Evolutionary conservation across 2,329 filamentous ascomycete species (phyloP), one percentile per base, ranked within the genome.

Genomic region (Colletotrichum theobromicola): DNA sequence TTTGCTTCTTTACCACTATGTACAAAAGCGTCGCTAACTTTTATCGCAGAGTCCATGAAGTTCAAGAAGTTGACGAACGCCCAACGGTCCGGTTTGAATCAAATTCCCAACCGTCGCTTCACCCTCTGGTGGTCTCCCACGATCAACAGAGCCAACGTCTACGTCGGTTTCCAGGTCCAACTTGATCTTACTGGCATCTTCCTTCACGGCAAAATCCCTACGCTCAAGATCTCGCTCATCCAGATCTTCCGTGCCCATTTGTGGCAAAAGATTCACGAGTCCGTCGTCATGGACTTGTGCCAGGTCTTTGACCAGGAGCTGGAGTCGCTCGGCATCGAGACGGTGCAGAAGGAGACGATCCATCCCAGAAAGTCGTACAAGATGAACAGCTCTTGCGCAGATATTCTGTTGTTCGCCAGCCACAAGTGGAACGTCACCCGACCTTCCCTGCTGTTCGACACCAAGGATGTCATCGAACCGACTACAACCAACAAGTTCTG

Each of bases 211-310:
- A 99, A 99, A 86, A 99, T 99, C 72, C 97, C 97, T 0, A 99
- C 97, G 0, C 86, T 99, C 57, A 99, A 99, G 87, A 99, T 99
- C 76, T 98, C 96, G 0, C 88, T 99, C 68, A 99, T 99, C 75
- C 97, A 99, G 83, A 99, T 99, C 79, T 99, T 99, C 94, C 93
- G 97, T 83, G 97, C 97, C 67, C 97, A 99, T 91, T 93, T 99
- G 88, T 99, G 97, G 97, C 97, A 99, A 84, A 99, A 99, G 89
- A 98, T 99, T 61, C 97, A 99, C 84, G 97, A 99, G 85, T 97
- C 94, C 1, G 96, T 98, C 0, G 96, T 98, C 37, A 99, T 99
- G 97, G 97, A 99, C 88, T 85, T 99, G 81, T 98, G 97, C 79
- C 97, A 99, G 82, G 97, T 99, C 16, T 98, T 99, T 79, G 97